Evolutionary conservation across 495 filamentous ascomycete genomes (phyloP).

Genomic region (Viridothelium virens): DNA sequence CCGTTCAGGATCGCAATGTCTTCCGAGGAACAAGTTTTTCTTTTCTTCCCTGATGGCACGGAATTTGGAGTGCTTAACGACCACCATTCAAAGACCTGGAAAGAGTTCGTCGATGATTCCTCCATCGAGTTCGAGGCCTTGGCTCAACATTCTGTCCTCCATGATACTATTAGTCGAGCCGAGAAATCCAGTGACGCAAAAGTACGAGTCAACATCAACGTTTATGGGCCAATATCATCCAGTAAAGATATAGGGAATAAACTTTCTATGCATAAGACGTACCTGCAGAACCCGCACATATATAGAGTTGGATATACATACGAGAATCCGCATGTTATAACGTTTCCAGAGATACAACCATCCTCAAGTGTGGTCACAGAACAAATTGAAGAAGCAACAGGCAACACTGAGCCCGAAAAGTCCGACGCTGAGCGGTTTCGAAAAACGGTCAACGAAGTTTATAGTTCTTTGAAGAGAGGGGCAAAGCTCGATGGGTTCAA

Average conservation of each 20-base stretch:
- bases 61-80: slow-evolving; percentile 15
- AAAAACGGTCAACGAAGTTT: slow-evolving; percentile 1
- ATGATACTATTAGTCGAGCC: slow-evolving; percentile 16
- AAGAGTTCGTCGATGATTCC: background rate
- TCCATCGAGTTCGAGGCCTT: background rate
- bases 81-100: slow-evolving; percentile 4
- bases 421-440: background rate
- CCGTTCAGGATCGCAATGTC: background rate
- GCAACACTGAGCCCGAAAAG: background rate
- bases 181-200: slow-evolving; percentile 18
- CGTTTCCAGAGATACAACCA: slow-evolving; percentile 9
- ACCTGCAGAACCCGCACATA: slow-evolving; percentile 18
- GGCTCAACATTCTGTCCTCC: background rate
- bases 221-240: slow-evolving; percentile 14
- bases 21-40: slow-evolving; percentile 2
- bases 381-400: background rate
- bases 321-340: slow-evolving; percentile 23
- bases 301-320: slow-evolving; percentile 1
- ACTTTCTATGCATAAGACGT: slow-evolving; percentile 16
- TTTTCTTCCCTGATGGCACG: slow-evolving; percentile 16
- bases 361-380: background rate
- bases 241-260: slow-evolving; percentile 10
- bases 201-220: slow-evolving; percentile 18
- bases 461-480: background rate
- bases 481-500: background rate